phyloP scores from a whole-genome alignment of 140 eudicot species.

The Flaveria floridana region DNA sequence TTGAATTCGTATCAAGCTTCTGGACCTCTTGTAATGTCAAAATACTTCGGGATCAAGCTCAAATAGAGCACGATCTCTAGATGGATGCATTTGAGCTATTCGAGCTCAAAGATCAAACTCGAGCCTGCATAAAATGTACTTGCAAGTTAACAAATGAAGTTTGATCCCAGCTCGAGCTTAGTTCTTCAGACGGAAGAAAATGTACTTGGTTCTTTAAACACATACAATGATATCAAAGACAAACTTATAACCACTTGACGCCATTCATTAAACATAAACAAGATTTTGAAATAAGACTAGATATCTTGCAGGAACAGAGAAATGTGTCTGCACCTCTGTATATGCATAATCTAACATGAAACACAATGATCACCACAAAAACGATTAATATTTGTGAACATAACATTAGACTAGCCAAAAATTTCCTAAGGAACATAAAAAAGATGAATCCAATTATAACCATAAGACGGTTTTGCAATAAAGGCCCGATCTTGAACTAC shows the following conservation, averaged over 20 bases:
- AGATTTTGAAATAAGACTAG: conserved; percentile 26
- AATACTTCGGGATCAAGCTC: too few species aligned
- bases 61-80: too few species aligned
- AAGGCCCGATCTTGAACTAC: conserved; percentile 11
- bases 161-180: background rate
- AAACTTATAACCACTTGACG: background rate
- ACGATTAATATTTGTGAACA: conserved; percentile 11
- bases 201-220: background rate
- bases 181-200: background rate
- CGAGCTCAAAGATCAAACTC: too few species aligned
- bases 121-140: background rate
- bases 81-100: too few species aligned
- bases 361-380: conserved; percentile 25
- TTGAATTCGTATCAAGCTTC: too few species aligned
- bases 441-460: conserved; percentile 7
- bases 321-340: conserved; percentile 22
- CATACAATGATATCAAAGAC: background rate
- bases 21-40: too few species aligned
- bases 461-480: conserved; percentile 18
- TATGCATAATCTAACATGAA: conserved; percentile 29
- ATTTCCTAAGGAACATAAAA: conserved; percentile 17
- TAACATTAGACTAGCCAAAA: conserved; percentile 29
- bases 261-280: conserved; percentile 21
- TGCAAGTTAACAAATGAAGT: background rate
- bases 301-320: conserved; percentile 23